phyloP scores from a whole-genome alignment of 1,284 basidiomycete species.

The Cryptococcus jaspeensis region DNA sequence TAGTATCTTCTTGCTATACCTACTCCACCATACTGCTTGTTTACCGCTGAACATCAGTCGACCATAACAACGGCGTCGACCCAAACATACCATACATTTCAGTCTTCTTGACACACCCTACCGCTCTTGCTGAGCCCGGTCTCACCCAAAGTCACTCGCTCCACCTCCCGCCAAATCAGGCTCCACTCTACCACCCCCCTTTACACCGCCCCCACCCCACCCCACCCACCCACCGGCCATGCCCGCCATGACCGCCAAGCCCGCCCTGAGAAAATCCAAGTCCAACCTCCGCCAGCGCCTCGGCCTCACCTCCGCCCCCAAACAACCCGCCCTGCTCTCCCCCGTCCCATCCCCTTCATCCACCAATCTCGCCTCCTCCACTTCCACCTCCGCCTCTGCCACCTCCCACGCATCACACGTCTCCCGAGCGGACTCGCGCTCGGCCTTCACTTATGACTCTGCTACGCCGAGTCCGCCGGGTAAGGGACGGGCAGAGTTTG shows the following conservation, averaged over 20 bases:
- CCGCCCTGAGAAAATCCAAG: constrained; percentile 34
- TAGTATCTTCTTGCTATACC: neutral
- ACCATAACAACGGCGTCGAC: no score
- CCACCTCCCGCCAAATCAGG: neutral
- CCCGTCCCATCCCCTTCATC: constrained; percentile 4
- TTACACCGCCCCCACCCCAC: neutral
- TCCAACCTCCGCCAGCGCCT: constrained; percentile 44
- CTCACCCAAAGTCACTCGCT: neutral
- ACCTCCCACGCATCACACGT: constrained; percentile 5
- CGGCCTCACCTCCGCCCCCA: constrained; percentile 29
- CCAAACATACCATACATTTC: no score
- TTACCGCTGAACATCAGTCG: no score
- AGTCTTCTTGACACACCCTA: no score
- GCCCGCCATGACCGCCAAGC: constrained; percentile 13
- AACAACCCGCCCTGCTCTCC: constrained; percentile 1
- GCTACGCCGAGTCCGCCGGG: constrained; percentile 8
- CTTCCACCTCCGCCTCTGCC: constrained; percentile 11
- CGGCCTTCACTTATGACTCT: constrained; percentile 28
- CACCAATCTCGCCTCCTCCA: constrained; percentile 12
- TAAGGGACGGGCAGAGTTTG: constrained; percentile 17
- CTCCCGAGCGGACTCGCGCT: constrained; percentile 21
- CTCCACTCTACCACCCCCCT: neutral
- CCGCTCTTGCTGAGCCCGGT: neutral
- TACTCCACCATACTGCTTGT: no score
- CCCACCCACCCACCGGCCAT: neutral